Conservation (phyloP, 805 yeast species). For the Ogataea salicorniae region DNA sequence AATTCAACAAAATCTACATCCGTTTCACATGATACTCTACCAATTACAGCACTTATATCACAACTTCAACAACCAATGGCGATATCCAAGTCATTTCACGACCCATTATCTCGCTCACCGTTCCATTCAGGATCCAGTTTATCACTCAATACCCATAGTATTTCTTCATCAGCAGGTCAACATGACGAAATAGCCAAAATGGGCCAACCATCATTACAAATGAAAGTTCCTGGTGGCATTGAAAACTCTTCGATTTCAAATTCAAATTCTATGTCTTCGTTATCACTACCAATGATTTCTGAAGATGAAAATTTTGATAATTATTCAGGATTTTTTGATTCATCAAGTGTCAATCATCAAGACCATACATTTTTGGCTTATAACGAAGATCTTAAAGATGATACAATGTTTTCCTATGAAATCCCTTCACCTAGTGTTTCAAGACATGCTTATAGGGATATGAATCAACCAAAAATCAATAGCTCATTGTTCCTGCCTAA, state of each 20-base stretch:
- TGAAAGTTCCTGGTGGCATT: slow-evolving; percentile 1
- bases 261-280: slow-evolving; percentile 16
- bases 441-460: not conserved
- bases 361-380: not conserved
- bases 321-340: not conserved
- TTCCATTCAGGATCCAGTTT: no score
- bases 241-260: slow-evolving; percentile 4
- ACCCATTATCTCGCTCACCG: no score
- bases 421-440: not conserved
- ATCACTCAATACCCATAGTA: not conserved
- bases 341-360: not conserved
- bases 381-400: not conserved
- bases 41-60: no score
- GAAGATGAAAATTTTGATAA: slow-evolving; percentile 13
- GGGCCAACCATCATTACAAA: not conserved
- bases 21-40: no score
- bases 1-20: no score
- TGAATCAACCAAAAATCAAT: no score
- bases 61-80: no score
- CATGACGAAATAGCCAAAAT: not conserved
- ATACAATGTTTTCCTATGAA: not conserved
- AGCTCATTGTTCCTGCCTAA: no score
- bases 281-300: slow-evolving; percentile 17
- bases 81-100: no score
- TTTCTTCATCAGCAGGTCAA: not conserved